These are phyloP conservation scores for Capsicum chinense DNA, from an alignment of 257 asterid species.

Conservation along the genomic window DNA sequence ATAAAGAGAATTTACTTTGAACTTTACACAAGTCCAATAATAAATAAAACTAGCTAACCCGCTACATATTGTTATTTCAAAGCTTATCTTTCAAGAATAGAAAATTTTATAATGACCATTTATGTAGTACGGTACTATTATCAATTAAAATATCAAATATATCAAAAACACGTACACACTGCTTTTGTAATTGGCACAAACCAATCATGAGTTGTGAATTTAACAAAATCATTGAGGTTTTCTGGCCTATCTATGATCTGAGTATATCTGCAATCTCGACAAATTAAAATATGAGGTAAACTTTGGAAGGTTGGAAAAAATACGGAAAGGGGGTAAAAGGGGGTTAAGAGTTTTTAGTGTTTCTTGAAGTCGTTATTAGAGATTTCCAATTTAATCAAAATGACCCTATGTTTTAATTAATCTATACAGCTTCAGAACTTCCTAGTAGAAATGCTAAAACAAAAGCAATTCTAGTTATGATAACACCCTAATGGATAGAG, in stretches of 20 bases:
- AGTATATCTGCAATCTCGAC: background rate
- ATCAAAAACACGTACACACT: too few species aligned
- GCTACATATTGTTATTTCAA: background rate
- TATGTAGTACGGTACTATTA: background rate
- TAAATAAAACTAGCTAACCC: background rate
- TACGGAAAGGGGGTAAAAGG: background rate
- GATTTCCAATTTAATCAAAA: background rate
- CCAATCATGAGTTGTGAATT: background rate
- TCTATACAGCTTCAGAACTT: conserved; percentile 12
- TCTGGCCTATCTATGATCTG: background rate
- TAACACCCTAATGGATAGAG: conserved; percentile 15
- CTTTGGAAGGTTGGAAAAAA: background rate
- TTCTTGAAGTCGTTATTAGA: background rate
- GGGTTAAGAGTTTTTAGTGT: background rate
- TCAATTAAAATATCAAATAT: background rate
- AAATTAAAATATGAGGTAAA: background rate
- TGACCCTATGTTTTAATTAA: too few species aligned
- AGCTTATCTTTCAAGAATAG: background rate
- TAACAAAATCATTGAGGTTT: too few species aligned
- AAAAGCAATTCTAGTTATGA: background rate
- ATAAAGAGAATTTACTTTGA: background rate
- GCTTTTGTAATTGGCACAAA: too few species aligned
- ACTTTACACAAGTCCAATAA: conserved; percentile 3
- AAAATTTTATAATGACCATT: background rate
- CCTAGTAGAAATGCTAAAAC: background rate